Percentiles rank a stretch among this genome's conserved stretches.
phyloP scores from a whole-genome alignment of 148 eudicot genomes.

The Bassia scoparia region DNA sequence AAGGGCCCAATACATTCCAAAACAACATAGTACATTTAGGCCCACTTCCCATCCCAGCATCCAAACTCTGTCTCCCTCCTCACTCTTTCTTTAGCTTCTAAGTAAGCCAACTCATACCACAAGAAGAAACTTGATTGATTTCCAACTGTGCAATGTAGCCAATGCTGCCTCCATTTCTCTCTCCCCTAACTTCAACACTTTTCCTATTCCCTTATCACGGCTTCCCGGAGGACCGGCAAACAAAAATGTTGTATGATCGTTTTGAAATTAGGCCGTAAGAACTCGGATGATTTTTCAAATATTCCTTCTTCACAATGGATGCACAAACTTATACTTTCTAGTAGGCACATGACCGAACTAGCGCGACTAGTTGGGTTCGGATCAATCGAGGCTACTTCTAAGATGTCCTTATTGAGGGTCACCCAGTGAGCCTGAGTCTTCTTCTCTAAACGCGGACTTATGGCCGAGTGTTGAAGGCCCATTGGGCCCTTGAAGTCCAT shows the following conservation, averaged over 20 bases:
- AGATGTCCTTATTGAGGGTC: constrained; percentile 49
- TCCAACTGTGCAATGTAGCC: constrained; percentile 78
- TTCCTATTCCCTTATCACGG: constrained; percentile 54
- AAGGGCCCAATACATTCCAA: constrained; percentile 68
- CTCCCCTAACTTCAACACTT: constrained; percentile 61
- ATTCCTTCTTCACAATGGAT: constrained; percentile 38
- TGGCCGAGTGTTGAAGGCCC: constrained; percentile 52
- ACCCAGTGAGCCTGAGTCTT: constrained; percentile 65
- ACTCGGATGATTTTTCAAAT: constrained; percentile 38
- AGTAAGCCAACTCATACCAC: constrained; percentile 77
- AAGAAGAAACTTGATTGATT: constrained; percentile 73
- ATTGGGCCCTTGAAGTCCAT: constrained; percentile 42
- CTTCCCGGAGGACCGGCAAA: constrained; percentile 53
- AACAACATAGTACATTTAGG: constrained; percentile 55
- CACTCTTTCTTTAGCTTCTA: constrained; percentile 66
- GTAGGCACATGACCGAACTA: constrained; percentile 44
- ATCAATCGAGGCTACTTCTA: constrained; percentile 50
- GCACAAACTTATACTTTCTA: constrained; percentile 38
- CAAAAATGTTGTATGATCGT: constrained; percentile 56
- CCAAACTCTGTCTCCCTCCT: constrained; percentile 66
- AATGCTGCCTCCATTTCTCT: constrained; percentile 64
- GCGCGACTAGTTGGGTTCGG: constrained; percentile 36
- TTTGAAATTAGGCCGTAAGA: constrained; percentile 56
- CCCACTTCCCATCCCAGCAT: constrained; percentile 79
- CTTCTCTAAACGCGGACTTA: constrained; percentile 55